Evolutionary conservation across 2,329 filamentous ascomycete species (phyloP), one percentile per base, ranked within the genome.

Genomic region (Ceratocystis colombiana): DNA sequence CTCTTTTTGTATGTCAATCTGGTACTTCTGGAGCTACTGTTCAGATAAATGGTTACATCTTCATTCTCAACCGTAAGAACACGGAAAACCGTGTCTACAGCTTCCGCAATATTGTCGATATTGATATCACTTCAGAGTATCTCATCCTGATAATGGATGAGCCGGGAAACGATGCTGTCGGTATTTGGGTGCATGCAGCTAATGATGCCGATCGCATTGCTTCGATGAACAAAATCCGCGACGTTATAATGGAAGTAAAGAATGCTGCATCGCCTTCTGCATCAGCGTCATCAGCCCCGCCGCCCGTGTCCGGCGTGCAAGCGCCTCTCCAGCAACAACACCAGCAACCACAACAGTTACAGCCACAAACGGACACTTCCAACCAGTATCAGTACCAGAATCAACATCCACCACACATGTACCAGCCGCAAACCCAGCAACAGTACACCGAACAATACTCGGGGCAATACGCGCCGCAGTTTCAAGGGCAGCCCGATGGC

Each of bases 1-100:
- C 90, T 12, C 79, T 97, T 70, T 99, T 97, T 74, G 84, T 97
- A 5, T 66, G 67, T 62, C 53, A 55, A 30, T 59, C 63, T 2
- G 63, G 53, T 10, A 37, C 22, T 4, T 55, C 65, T 5, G 62
- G 62, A 5, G 30, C 41, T 5, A 46, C n/a, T n/a, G 25, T 30
- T 17, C 62, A 61, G 22, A n/a, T 61, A 7, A 59, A 53, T 25
- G 62, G 64, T 70, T 84, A 84, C 76, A 82, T 89, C 17, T 88
- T 91, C 71, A 79, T 93, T 5, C 79, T 93, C 69, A 92, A 90
- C 75, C 81, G 89, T 57, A 82, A 85, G 50, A 84, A 85, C 0
- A 76, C 90, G 63, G 82, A 88, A 64, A 92, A 93, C 71, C 80
- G 91, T 65, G 79, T 86, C 50, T 77, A 89, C 12, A 83, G 86